These are phyloP conservation scores for Pseudonectria foliicola DNA, from an alignment of 2,329 filamentous ascomycete species.

Conservation along the genomic window DNA sequence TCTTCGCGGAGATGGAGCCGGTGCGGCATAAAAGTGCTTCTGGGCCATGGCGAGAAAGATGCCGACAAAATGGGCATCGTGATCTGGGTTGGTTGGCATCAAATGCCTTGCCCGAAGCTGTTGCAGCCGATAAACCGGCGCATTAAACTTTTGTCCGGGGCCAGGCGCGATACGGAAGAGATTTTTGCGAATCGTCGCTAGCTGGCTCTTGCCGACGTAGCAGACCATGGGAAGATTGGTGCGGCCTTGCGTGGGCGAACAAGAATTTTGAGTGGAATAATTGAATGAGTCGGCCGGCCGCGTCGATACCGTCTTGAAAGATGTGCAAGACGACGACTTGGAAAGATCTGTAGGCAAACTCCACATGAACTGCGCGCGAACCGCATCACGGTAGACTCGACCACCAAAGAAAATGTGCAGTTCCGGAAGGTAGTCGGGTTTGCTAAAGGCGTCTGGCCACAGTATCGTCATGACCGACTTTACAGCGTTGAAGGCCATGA, in stretches of 20 bases:
- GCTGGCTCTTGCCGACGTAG: conserved; percentile 42
- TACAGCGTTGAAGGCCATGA: conserved; percentile 34
- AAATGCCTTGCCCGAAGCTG: conserved; percentile 39
- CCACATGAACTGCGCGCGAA: conserved; percentile 46
- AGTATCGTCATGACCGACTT: conserved; percentile 38
- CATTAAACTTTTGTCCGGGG: conserved; percentile 35
- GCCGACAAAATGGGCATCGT: conserved; percentile 46
- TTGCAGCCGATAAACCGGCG: conserved; percentile 42
- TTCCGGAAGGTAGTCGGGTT: conserved; percentile 28
- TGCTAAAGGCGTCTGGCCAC: conserved; percentile 32
- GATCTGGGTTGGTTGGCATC: conserved; percentile 39
- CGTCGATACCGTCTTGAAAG: conserved; percentile 32
- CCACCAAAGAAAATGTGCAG: conserved; percentile 44
- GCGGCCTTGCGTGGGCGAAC: conserved; percentile 13
- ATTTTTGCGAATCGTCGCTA: conserved; percentile 38
- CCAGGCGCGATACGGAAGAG: conserved; percentile 39
- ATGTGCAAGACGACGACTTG: conserved; percentile 21
- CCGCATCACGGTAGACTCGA: conserved; percentile 35
- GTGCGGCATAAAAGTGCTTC: conserved; percentile 39
- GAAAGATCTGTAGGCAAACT: conserved; percentile 26
- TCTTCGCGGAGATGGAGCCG: conserved; percentile 12
- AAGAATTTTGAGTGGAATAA: conserved; percentile 13
- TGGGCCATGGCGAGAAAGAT: conserved; percentile 52
- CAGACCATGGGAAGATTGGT: conserved; percentile 30
- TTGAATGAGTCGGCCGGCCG: conserved; percentile 25